Conservation (phyloP, 2,329 filamentous ascomycete species). For the Biscogniauxia sp. region DNA sequence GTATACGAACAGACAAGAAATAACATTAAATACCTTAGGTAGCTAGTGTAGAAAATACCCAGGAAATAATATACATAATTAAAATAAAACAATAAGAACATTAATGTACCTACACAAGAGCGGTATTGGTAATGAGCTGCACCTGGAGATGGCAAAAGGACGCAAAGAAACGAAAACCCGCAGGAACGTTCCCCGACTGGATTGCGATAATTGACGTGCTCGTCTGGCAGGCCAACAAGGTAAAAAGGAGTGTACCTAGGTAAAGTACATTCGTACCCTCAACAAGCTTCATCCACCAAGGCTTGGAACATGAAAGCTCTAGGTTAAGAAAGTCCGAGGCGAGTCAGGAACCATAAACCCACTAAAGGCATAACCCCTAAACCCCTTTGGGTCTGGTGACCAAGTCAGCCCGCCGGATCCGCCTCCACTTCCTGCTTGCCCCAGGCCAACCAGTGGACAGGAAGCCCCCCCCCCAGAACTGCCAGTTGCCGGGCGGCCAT, state of each 20-base stretch:
- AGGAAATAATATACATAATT: no score
- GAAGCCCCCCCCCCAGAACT: not conserved
- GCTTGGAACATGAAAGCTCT: not conserved
- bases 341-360: not conserved
- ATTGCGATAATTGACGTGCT: not conserved
- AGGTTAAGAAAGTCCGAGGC: not conserved
- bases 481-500: slow-evolving; percentile 1
- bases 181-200: not conserved
- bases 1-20: no score
- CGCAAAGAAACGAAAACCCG: not conserved
- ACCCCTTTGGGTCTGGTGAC: not conserved
- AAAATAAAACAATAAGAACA: no score
- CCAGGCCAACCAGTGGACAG: not conserved
- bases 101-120: no score
- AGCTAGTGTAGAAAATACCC: no score
- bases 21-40: no score
- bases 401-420: slow-evolving; percentile 1
- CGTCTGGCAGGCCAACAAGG: not conserved
- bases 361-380: not conserved
- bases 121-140: not conserved
- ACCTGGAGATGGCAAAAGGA: not conserved
- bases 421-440: not conserved
- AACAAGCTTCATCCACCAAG: not conserved
- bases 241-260: not conserved
- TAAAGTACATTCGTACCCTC: not conserved